Conservation (phyloP, 2,329 filamentous ascomycete genomes). For the Leptoxyphium fumago region DNA sequence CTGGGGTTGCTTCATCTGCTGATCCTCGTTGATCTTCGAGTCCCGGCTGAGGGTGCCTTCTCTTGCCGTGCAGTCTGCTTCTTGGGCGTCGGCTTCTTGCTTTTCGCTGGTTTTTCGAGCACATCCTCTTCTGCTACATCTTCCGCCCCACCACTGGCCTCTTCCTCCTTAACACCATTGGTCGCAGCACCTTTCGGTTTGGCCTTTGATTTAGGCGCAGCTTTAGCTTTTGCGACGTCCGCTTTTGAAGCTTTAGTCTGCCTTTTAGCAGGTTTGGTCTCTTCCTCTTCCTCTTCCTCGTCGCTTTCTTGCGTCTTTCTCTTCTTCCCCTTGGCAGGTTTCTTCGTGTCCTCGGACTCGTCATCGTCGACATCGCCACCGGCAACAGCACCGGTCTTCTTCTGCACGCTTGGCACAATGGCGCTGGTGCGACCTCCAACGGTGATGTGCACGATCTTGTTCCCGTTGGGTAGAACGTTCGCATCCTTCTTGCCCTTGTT, state of each 20-base stretch:
- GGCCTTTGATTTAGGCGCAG: slow-evolving; percentile 5
- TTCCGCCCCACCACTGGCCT: slow-evolving; percentile 3
- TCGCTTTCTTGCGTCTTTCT: slow-evolving; percentile 13
- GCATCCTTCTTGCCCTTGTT: slow-evolving; percentile 61
- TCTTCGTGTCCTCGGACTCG: slow-evolving; percentile 6
- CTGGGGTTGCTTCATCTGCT: background rate
- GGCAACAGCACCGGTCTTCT: slow-evolving; percentile 53
- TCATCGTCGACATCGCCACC: slow-evolving; percentile 26
- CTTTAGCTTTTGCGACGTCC: slow-evolving; percentile 3
- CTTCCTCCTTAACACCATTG: slow-evolving; percentile 1
- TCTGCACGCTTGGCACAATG: slow-evolving; percentile 71
- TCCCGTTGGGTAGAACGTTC: slow-evolving; percentile 62
- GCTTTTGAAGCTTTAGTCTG: background rate
- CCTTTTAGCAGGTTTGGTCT: slow-evolving; percentile 10
- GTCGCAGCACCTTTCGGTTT: slow-evolving; percentile 3
- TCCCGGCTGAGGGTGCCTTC: slow-evolving; percentile 6
- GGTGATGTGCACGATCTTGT: slow-evolving; percentile 71
- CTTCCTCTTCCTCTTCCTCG: slow-evolving; percentile 7
- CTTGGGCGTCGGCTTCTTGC: slow-evolving; percentile 5
- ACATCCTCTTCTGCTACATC: slow-evolving; percentile 1
- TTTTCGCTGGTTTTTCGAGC: background rate
- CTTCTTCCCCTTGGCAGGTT: slow-evolving; percentile 20
- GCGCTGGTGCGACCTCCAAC: slow-evolving; percentile 88
- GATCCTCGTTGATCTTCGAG: background rate
- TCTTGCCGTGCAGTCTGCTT: slow-evolving; percentile 8